Percentiles rank a stretch among this genome's conserved stretches.
Evolutionary conservation across 129 eudicot species (phyloP).

Genomic region (Heracleum sosnowskyi): DNA sequence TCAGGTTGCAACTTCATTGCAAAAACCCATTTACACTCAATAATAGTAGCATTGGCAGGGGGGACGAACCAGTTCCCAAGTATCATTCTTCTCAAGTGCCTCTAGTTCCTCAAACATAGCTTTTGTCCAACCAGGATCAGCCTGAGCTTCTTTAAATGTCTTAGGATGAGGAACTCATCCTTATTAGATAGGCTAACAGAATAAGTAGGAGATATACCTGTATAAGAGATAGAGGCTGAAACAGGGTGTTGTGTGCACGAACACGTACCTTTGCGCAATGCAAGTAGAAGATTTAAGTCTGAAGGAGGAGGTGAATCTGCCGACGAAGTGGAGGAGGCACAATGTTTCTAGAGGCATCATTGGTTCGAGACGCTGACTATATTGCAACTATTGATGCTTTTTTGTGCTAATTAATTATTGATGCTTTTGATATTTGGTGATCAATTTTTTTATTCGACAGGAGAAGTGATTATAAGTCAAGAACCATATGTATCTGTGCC

Average conservation of each 20-base stretch:
- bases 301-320: not conserved
- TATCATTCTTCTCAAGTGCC: not conserved
- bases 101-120: not conserved
- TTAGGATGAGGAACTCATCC: too few species aligned
- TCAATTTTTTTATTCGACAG: conserved; percentile 21
- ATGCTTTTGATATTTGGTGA: not conserved
- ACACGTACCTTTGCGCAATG: not conserved
- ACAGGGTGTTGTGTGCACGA: not conserved
- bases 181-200: not conserved
- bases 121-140: not conserved
- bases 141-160: not conserved
- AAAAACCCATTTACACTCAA: not conserved
- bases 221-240: not conserved
- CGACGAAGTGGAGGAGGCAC: not conserved
- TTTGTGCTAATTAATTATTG: not conserved
- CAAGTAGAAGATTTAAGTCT: not conserved
- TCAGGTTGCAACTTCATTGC: not conserved
- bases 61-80: not conserved
- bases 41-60: not conserved
- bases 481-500: conserved; percentile 88
- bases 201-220: not conserved
- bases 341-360: not conserved
- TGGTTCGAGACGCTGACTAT: too few species aligned
- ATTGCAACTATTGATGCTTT: not conserved
- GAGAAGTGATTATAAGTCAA: conserved; percentile 63